These are phyloP conservation scores for Symbiodinium natans DNA, from an alignment of 73 alveolate genomes.

Conservation along the genomic window DNA sequence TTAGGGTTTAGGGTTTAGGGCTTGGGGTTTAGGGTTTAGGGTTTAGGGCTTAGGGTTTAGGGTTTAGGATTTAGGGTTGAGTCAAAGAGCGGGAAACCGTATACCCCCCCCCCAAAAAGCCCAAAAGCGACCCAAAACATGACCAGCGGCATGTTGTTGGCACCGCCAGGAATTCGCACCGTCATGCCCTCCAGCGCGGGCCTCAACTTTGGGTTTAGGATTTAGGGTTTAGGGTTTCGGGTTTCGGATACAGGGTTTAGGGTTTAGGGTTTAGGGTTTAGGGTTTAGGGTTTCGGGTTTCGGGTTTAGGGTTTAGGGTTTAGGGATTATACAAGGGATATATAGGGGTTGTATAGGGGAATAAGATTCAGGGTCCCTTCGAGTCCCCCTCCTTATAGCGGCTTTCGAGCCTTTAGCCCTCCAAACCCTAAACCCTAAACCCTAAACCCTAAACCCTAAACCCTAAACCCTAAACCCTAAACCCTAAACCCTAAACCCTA, in stretches of 20 bases:
- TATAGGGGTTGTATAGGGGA: too few species aligned
- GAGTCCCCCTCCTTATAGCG: too few species aligned
- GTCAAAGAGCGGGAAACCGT: background rate
- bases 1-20: background rate
- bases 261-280: too few species aligned
- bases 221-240: background rate
- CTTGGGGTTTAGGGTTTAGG: too few species aligned
- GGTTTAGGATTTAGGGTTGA: background rate
- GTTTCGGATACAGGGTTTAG: background rate
- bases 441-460: background rate
- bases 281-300: background rate
- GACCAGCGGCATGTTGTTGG: constrained; percentile 53
- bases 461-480: too few species aligned
- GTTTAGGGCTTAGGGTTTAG: background rate
- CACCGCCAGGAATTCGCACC: constrained; percentile 81
- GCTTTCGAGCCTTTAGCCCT: too few species aligned
- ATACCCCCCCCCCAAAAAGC: too few species aligned
- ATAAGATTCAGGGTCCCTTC: too few species aligned
- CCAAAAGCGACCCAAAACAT: too few species aligned
- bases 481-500: too few species aligned
- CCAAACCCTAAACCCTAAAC: background rate
- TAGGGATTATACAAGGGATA: too few species aligned
- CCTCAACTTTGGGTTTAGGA: background rate
- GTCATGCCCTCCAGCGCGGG: constrained; percentile 64
- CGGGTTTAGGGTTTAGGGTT: background rate